Conservation (phyloP, 2,329 filamentous ascomycete species). For the Juglanconis juglandina region DNA sequence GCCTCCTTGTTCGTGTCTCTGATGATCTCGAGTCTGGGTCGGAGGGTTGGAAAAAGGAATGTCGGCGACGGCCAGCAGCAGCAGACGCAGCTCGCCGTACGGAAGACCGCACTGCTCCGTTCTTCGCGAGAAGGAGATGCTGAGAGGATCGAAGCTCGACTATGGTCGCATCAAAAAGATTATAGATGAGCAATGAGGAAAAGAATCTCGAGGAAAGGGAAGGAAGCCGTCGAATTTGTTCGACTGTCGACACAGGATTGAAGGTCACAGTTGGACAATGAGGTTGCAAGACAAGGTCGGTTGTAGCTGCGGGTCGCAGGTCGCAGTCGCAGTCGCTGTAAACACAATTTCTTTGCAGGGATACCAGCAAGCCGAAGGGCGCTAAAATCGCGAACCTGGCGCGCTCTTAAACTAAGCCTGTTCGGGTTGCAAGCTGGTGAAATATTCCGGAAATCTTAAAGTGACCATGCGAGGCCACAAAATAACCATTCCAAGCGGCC, state of each 20-base stretch:
- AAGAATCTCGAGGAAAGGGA: not conserved
- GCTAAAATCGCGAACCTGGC: conserved; percentile 24
- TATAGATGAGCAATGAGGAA: not conserved
- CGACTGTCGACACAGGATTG: not conserved
- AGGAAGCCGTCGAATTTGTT: not conserved
- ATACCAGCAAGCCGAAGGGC: conserved; percentile 8
- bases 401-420: conserved; percentile 23
- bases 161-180: not conserved
- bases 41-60: not conserved
- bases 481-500: too few species aligned
- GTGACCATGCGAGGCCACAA: too few species aligned
- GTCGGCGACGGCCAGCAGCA: not conserved
- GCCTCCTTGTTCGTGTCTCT: not conserved
- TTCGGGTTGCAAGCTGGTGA: conserved; percentile 11
- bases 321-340: conserved; percentile 9
- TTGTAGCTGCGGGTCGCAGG: not conserved
- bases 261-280: not conserved
- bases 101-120: not conserved
- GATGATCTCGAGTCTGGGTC: not conserved
- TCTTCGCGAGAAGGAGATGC: not conserved
- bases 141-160: not conserved
- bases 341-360: conserved; percentile 21
- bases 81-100: not conserved
- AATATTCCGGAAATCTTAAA: too few species aligned
- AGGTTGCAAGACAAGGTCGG: not conserved